Conservation (phyloP, 2,329 filamentous ascomycete genomes). For the Colletotrichum orchidophilum region DNA sequence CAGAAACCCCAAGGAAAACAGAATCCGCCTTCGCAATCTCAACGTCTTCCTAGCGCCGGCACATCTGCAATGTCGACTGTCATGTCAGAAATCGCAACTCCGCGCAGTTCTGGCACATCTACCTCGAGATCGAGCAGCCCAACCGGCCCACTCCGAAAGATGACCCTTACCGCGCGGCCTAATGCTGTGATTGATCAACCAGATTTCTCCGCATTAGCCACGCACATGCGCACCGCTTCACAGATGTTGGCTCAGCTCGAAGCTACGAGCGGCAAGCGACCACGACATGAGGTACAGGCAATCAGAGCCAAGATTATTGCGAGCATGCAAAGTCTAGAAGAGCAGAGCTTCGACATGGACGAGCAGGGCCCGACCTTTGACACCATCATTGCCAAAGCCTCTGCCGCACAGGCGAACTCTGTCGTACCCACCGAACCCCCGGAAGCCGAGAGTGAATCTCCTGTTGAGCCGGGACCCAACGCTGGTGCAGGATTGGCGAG, state of each 20-base stretch:
- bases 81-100: constrained; percentile 69
- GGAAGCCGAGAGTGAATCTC: constrained; percentile 65
- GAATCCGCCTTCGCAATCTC: constrained; percentile 46
- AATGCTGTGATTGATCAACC: constrained; percentile 73
- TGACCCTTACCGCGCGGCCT: constrained; percentile 66
- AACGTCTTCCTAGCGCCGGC: constrained; percentile 69
- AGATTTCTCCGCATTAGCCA: constrained; percentile 83
- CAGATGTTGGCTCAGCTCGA: constrained; percentile 89
- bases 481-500: constrained; percentile 79
- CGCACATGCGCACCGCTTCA: constrained; percentile 87
- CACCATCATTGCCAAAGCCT: constrained; percentile 80
- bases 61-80: constrained; percentile 64
- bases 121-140: constrained; percentile 75
- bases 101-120: constrained; percentile 74
- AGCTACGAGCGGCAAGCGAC: constrained; percentile 81
- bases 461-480: constrained; percentile 65
- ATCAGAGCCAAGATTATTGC: constrained; percentile 89
- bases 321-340: constrained; percentile 88
- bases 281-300: constrained; percentile 81
- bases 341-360: constrained; percentile 83
- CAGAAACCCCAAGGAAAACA: constrained; percentile 39
- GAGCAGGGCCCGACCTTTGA: constrained; percentile 80
- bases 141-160: constrained; percentile 67
- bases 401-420: constrained; percentile 58
- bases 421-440: constrained; percentile 52